phyloP scores from a whole-genome alignment of 805 yeast species.

The Metschnikowia corniflorae region DNA sequence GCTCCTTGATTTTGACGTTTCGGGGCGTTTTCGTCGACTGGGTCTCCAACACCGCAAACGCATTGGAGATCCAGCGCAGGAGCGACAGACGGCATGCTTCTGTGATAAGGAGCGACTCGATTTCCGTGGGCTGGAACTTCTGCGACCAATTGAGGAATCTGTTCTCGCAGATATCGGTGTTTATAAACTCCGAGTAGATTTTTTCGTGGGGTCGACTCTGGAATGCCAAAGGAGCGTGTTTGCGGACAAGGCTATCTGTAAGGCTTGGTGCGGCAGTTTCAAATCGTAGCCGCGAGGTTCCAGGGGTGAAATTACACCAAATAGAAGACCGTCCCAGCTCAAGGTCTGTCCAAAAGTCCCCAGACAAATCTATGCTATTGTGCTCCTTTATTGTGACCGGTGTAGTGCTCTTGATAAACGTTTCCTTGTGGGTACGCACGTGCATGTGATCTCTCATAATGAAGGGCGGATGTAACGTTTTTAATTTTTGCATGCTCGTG shows the following conservation, averaged over 20 bases:
- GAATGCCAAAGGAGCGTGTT: conserved; percentile 11
- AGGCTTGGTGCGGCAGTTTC: background rate
- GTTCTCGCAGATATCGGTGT: background rate
- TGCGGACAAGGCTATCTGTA: background rate
- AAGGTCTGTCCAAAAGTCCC: background rate
- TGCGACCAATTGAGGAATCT: conserved; percentile 25
- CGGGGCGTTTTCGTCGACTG: conserved; percentile 33
- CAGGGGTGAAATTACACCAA: background rate
- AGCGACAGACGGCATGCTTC: conserved; percentile 21
- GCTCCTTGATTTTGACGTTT: conserved; percentile 25
- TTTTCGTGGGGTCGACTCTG: conserved; percentile 10
- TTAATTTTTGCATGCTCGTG: conserved; percentile 30
- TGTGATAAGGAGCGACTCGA: conserved; percentile 34
- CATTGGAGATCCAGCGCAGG: conserved; percentile 37
- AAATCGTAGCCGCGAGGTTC: conserved; percentile 2
- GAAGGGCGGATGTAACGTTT: conserved; percentile 30
- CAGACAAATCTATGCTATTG: background rate
- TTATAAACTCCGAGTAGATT: conserved; percentile 8
- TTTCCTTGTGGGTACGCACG: conserved; percentile 18
- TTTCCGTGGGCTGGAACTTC: conserved; percentile 36
- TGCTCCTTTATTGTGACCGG: background rate
- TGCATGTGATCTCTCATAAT: conserved; percentile 31
- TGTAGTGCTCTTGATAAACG: background rate
- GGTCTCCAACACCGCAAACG: conserved; percentile 32
- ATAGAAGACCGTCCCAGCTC: background rate